Base-by-base conservation (phyloP, 306 rosid species). In the Malus orientalis region DNA sequence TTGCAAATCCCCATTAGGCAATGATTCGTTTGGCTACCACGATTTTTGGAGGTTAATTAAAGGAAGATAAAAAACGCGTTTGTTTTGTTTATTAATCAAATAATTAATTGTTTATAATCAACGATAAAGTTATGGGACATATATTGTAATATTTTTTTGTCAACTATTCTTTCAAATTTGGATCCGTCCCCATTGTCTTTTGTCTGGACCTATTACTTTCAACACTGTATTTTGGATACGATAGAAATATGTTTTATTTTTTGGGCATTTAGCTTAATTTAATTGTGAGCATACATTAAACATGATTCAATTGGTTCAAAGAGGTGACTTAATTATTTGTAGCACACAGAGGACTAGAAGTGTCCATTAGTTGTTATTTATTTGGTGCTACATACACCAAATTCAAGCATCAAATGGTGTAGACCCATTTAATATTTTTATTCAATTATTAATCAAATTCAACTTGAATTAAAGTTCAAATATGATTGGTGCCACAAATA, bases 1-100 rank as follows among this genome's bases (percentile, higher is more conserved):
- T 9, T 60, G 45, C 66, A 72, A 65, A 79, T 72, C 10, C 76
- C 76, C 76, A 73, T 73, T 58, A n/a, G 61, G 38, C 19, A 33
- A 59, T 53, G 70, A 27, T 22, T 73, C 72, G 51, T 60, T 22
- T 29, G n/a, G 73, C 20, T 45, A 9, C 6, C 0, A 1, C 42
- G 47, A 63, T 4, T 74, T 62, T 20, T 33, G 22, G n/a, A 23
- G 36, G 63, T 58, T 22, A 58, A 22, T 63, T 75, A 78, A 19
- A 61, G 76, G 64, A 58, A 38, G 29, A 25, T 63, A 11, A 38
- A 38, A 38, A 16, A 78, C 77, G 77, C 82, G 77, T 53, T 53
- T 42, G 32, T 27, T 36, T 54, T 44, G 53, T 20, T 36, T 54
- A 69, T 58, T 38, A 29, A 62, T 63, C 10, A 29, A 23, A 71